Percentiles rank a stretch among this genome's conserved stretches.
Evolutionary conservation across 2,329 filamentous ascomycete genomes (phyloP).

Genomic region (Didymosphaeria variabile): DNA sequence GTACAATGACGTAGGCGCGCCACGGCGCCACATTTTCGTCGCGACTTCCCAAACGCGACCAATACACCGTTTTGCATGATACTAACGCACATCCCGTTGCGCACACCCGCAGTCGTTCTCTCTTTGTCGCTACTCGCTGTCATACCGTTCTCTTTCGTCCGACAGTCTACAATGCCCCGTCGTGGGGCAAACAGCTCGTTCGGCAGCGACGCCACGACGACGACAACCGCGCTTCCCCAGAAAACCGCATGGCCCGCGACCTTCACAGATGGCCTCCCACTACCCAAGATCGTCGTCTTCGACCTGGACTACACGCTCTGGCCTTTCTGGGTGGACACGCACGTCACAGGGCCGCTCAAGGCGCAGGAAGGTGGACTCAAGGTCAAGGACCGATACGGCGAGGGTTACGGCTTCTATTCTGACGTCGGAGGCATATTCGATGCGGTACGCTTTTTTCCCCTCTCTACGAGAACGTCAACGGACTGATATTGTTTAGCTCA

Average conservation of each 20-base stretch:
- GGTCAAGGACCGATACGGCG: slow-evolving; percentile 62
- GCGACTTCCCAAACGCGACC: neutral
- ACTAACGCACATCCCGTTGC: neutral
- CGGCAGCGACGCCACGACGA: slow-evolving; percentile 33
- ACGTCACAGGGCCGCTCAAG: slow-evolving; percentile 79
- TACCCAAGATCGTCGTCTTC: slow-evolving; percentile 87
- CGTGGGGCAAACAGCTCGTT: slow-evolving; percentile 27
- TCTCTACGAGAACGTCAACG: neutral
- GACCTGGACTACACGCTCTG: slow-evolving; percentile 99
- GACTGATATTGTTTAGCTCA: slow-evolving; percentile 57
- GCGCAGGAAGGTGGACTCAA: slow-evolving; percentile 52
- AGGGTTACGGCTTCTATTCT: slow-evolving; percentile 57
- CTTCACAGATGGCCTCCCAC: slow-evolving; percentile 72
- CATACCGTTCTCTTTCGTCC: neutral
- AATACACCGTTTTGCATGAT: neutral
- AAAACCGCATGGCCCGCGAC: slow-evolving; percentile 58
- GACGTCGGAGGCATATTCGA: slow-evolving; percentile 55
- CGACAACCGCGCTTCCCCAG: slow-evolving; percentile 47
- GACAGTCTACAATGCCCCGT: slow-evolving; percentile 40
- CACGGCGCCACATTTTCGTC: neutral
- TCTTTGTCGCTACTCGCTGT: neutral
- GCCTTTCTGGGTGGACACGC: slow-evolving; percentile 98
- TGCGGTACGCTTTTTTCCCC: slow-evolving; percentile 38
- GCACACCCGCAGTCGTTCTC: neutral
- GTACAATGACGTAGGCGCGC: slow-evolving; percentile 7